Percentiles rank a stretch among this genome's conserved stretches.
These are phyloP conservation scores for Heliamphora exappendiculata DNA, from an alignment of 148 eudicot species.

Conservation along the genomic window DNA sequence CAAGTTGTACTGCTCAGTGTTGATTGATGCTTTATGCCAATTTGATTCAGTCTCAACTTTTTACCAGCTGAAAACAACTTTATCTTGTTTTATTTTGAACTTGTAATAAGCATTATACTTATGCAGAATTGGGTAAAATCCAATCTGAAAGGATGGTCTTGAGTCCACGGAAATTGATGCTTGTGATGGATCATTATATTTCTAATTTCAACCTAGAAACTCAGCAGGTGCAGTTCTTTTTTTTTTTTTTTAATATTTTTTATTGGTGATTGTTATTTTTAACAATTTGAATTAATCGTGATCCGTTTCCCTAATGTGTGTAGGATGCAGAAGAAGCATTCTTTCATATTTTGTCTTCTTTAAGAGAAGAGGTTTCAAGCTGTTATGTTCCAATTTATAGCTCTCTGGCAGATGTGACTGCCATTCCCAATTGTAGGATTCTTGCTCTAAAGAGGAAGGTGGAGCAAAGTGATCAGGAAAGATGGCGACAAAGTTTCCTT, in stretches of 20 bases:
- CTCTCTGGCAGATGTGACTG: conserved; percentile 53
- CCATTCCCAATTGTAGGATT: conserved; percentile 41
- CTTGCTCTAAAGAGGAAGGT: conserved; percentile 23
- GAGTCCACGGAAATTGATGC: conserved; percentile 68
- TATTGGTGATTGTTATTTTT: neutral
- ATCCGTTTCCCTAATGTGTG: conserved; percentile 13
- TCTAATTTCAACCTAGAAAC: conserved; percentile 59
- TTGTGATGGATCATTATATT: conserved; percentile 53
- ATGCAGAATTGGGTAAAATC: conserved; percentile 54
- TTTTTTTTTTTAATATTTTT: too few species aligned
- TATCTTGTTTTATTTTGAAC: neutral
- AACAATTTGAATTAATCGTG: neutral
- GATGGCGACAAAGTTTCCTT: conserved; percentile 60
- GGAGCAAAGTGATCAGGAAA: conserved; percentile 38
- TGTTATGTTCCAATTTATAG: conserved; percentile 38
- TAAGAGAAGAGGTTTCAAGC: conserved; percentile 77
- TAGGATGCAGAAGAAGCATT: conserved; percentile 99
- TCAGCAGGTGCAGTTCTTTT: conserved; percentile 55
- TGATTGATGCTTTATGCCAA: neutral
- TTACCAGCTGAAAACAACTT: neutral
- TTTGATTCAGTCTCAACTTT: neutral
- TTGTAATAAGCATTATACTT: neutral
- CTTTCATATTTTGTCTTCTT: conserved; percentile 69
- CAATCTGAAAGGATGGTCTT: conserved; percentile 39
- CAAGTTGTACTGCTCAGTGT: neutral